Conservation (phyloP, 2,329 filamentous ascomycete genomes). For the Pseudopyrenochaeta lycopersici region DNA sequence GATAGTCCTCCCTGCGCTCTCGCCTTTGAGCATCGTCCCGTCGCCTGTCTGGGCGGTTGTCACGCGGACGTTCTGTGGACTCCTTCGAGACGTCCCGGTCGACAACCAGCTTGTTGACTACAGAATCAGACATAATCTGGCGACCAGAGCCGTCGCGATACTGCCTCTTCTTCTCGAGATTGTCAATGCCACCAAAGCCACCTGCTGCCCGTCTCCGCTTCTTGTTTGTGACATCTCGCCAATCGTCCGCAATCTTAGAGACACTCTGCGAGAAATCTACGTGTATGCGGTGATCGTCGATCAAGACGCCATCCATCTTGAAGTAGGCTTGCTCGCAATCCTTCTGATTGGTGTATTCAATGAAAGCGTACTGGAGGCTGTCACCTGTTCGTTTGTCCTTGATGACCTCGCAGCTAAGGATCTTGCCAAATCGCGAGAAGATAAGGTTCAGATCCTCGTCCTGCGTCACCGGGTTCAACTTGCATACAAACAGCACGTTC, state of each 20-base stretch:
- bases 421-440: conserved; percentile 95
- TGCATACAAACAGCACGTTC: conserved; percentile 98
- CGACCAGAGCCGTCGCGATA: conserved; percentile 62
- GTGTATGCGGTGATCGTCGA: conserved; percentile 96
- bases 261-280: conserved; percentile 98
- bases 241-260: conserved; percentile 84
- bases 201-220: conserved; percentile 74
- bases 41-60: conserved; percentile 22
- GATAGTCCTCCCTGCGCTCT: conserved; percentile 45
- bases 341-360: conserved; percentile 92
- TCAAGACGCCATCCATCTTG: conserved; percentile 98
- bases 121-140: conserved; percentile 42
- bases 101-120: conserved; percentile 41
- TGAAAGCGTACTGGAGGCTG: conserved; percentile 96
- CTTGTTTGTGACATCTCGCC: conserved; percentile 84
- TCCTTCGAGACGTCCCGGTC: conserved; percentile 31
- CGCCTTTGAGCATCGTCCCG: conserved; percentile 25
- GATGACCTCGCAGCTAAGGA: conserved; percentile 95
- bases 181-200: conserved; percentile 88
- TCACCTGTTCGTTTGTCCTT: conserved; percentile 93
- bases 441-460: conserved; percentile 95
- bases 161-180: conserved; percentile 88
- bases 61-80: conserved; percentile 23
- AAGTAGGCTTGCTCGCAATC: conserved; percentile 96
- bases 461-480: conserved; percentile 94